A percentile compares a stretch with the other conserved stretches of the same genome.
Conservation (phyloP, 768 basidiomycete species). For the Phanerodontia chrysosporium region DNA sequence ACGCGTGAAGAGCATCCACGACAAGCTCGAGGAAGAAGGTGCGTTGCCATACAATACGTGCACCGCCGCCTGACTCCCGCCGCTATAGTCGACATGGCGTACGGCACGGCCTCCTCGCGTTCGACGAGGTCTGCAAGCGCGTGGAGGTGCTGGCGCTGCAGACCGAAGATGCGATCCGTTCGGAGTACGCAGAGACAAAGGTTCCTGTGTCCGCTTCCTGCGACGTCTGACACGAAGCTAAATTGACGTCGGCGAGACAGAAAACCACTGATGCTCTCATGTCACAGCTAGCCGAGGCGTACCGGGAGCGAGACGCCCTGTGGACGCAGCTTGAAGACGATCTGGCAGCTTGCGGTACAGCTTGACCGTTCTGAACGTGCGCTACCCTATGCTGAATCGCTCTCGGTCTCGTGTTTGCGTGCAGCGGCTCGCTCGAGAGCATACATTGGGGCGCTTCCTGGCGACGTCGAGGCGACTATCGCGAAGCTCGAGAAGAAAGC, state of each 20-base stretch:
- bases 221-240: neutral
- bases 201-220: constrained; percentile 25
- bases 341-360: constrained; percentile 45
- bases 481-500: constrained; percentile 49
- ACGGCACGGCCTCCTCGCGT: constrained; percentile 37
- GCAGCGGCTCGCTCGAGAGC: constrained; percentile 42
- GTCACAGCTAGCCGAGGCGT: constrained; percentile 44
- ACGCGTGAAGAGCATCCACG: constrained; percentile 34
- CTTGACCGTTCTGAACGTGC: neutral
- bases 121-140: constrained; percentile 53
- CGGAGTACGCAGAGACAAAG: constrained; percentile 37
- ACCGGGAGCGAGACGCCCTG: constrained; percentile 42
- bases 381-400: constrained; percentile 5
- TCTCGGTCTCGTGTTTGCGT: neutral
- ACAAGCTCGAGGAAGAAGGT: constrained; percentile 29
- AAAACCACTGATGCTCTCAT: constrained; percentile 37
- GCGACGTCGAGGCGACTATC: constrained; percentile 48
- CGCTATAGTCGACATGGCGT: constrained; percentile 23
- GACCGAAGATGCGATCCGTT: constrained; percentile 40
- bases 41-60: neutral
- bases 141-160: constrained; percentile 42
- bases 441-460: constrained; percentile 42
- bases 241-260: constrained; percentile 26
- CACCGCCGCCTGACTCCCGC: neutral
- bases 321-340: constrained; percentile 45